Percentiles rank a stretch among this genome's conserved stretches.
Conservation (phyloP, 2,329 filamentous ascomycete species). For the Fusarium protoensiforme region DNA sequence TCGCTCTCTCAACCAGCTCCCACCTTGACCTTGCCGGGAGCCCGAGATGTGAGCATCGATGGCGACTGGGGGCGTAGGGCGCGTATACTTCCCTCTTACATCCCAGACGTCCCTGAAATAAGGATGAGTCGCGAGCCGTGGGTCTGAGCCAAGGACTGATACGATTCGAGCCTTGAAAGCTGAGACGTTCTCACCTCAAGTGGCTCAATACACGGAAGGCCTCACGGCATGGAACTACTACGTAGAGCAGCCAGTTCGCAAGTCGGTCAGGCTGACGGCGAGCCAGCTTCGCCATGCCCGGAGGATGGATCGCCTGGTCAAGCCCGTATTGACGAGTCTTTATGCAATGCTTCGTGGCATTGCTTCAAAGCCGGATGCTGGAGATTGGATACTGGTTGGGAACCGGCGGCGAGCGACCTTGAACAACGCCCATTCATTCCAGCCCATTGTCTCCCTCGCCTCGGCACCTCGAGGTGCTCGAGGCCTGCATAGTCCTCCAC, state of each 20-base stretch:
- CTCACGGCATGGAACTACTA: slow-evolving; percentile 17
- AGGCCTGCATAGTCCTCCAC: neutral
- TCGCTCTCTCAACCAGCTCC: slow-evolving; percentile 17
- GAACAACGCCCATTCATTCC: slow-evolving; percentile 10
- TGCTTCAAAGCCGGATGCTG: slow-evolving; percentile 20
- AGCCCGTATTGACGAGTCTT: slow-evolving; percentile 33
- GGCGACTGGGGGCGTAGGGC: slow-evolving; percentile 21
- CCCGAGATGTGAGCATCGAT: slow-evolving; percentile 20
- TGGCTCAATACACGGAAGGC: slow-evolving; percentile 33
- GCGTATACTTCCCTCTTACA: slow-evolving; percentile 18
- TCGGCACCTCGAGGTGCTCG: neutral
- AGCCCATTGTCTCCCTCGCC: slow-evolving; percentile 16
- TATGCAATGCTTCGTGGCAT: slow-evolving; percentile 47
- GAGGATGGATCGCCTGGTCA: slow-evolving; percentile 29
- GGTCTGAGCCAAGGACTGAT: slow-evolving; percentile 11
- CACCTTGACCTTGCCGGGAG: slow-evolving; percentile 30
- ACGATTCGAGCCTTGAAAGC: slow-evolving; percentile 7
- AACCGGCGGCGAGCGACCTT: slow-evolving; percentile 13
- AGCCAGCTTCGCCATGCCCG: slow-evolving; percentile 12
- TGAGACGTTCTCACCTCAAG: slow-evolving; percentile 23
- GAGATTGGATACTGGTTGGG: slow-evolving; percentile 23
- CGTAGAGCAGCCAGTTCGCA: slow-evolving; percentile 3
- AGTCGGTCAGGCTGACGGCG: slow-evolving; percentile 15
- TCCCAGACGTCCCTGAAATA: slow-evolving; percentile 26
- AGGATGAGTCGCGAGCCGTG: slow-evolving; percentile 17